phyloP scores from a whole-genome alignment of 2,329 filamentous ascomycete genomes.

The Sarocladiaceae sp. region DNA sequence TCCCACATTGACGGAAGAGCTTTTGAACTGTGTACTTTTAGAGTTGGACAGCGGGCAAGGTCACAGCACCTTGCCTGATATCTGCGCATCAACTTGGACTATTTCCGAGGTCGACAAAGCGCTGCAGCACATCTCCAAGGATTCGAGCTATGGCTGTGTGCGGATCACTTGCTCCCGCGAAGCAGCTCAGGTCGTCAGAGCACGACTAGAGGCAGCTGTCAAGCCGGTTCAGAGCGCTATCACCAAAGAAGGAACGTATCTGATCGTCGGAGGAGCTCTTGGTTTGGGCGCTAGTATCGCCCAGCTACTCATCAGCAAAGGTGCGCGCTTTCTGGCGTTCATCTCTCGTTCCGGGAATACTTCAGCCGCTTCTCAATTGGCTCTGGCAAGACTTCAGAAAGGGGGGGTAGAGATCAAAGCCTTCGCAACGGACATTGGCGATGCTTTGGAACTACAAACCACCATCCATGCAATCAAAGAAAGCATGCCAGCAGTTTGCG shows the following conservation, averaged over 20 bases:
- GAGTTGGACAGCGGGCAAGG: background rate
- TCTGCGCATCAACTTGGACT: background rate
- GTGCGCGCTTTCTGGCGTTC: constrained; percentile 46
- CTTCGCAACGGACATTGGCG: constrained; percentile 28
- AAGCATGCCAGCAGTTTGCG: constrained; percentile 25
- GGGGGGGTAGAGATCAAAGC: constrained; percentile 26
- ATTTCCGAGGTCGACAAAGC: background rate
- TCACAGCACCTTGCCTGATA: background rate
- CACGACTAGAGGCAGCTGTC: constrained; percentile 15
- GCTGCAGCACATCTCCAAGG: constrained; percentile 16
- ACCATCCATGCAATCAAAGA: background rate
- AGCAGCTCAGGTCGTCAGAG: constrained; percentile 15
- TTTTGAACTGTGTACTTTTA: background rate
- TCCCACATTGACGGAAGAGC: background rate
- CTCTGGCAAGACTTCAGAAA: constrained; percentile 26
- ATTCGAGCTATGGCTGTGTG: constrained; percentile 20
- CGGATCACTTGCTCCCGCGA: constrained; percentile 13
- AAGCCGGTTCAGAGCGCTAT: constrained; percentile 24
- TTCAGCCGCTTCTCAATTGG: constrained; percentile 19
- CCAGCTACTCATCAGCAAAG: constrained; percentile 40
- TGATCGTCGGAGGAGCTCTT: constrained; percentile 51
- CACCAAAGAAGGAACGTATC: constrained; percentile 38
- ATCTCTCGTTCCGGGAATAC: constrained; percentile 42
- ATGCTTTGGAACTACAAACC: constrained; percentile 3
- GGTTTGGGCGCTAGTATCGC: constrained; percentile 51